Evolutionary conservation across 768 basidiomycete genomes (phyloP).

Genomic region (Lactarius psammicola): DNA sequence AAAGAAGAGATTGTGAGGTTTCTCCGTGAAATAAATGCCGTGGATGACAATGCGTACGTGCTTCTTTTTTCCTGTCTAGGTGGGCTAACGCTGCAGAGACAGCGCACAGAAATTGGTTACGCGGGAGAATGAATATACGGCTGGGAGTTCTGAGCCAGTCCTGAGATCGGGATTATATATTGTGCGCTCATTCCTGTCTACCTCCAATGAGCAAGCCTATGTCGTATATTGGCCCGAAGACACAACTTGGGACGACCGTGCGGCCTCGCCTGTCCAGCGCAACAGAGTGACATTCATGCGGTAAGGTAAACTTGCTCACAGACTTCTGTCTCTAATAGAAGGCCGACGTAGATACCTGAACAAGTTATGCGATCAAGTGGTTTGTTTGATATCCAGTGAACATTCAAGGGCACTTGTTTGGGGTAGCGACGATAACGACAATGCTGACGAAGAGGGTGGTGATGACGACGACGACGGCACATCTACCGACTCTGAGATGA

Average conservation of each 20-base stretch:
- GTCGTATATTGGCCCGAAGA: conserved; percentile 64
- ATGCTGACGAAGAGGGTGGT: too few species aligned
- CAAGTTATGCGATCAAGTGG: conserved; percentile 47
- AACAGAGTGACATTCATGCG: conserved; percentile 65
- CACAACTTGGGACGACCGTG: conserved; percentile 55
- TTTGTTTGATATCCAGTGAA: conserved; percentile 49
- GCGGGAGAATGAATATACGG: conserved; percentile 11
- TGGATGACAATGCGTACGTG: conserved; percentile 45
- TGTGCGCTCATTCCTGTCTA: conserved; percentile 30
- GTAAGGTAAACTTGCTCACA: conserved; percentile 34
- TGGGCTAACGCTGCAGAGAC: not conserved
- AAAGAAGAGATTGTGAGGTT: conserved; percentile 51
- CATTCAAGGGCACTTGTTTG: conserved; percentile 49
- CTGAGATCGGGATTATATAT: conserved; percentile 55
- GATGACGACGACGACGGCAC: conserved; percentile 17
- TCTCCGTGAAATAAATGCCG: conserved; percentile 37
- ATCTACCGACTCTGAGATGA: conserved; percentile 37
- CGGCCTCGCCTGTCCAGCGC: conserved; percentile 43
- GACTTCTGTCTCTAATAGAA: not conserved
- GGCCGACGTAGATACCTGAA: conserved; percentile 12
- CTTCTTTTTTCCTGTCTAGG: not conserved
- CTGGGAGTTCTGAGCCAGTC: conserved; percentile 28
- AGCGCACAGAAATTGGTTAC: conserved; percentile 30
- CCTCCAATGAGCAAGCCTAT: conserved; percentile 38
- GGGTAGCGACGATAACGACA: conserved; percentile 35